Evolutionary conservation across 352 stramenopile genomes (phyloP).

Genomic region (Pythium aristosporum): DNA sequence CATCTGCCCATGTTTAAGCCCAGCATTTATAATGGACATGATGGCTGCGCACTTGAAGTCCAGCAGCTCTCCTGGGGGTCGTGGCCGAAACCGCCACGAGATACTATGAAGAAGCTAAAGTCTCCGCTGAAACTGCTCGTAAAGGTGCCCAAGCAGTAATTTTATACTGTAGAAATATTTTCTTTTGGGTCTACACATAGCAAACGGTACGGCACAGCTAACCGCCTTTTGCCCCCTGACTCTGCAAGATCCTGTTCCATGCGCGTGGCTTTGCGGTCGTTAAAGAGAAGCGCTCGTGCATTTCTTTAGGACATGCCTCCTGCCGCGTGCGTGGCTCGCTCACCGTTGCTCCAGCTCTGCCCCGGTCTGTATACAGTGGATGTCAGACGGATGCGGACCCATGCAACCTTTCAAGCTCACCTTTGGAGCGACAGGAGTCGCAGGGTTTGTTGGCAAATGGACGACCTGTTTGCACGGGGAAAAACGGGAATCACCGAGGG

Average conservation of each 20-base stretch:
- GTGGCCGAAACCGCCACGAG: conserved; percentile 8
- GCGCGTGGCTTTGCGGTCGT: conserved; percentile 9
- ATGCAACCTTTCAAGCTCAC: conserved; percentile 25
- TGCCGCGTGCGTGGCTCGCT: conserved; percentile 4
- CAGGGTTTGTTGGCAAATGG: conserved; percentile 3
- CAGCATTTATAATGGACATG: neutral
- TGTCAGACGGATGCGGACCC: conserved; percentile 1
- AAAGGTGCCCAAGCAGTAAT: neutral
- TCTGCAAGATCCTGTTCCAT: neutral
- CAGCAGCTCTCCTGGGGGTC: conserved; percentile 2
- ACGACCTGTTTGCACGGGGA: conserved; percentile 1
- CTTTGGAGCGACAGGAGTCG: neutral
- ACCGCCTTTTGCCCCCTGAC: too few relatives aligned
- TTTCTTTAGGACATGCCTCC: conserved; percentile 2
- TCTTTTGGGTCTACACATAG: too few relatives aligned
- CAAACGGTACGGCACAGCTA: too few relatives aligned
- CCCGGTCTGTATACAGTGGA: too few relatives aligned
- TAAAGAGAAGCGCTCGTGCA: conserved; percentile 1
- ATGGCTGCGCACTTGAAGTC: conserved; percentile 15
- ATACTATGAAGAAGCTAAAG: conserved; percentile 2
- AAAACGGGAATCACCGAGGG: conserved; percentile 2
- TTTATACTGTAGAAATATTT: too few relatives aligned
- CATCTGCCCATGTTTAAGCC: neutral
- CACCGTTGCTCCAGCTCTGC: neutral
- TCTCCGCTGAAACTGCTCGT: conserved; percentile 13